Base-by-base conservation (phyloP, 495 filamentous ascomycete species). In the Cetradonia linearis region DNA sequence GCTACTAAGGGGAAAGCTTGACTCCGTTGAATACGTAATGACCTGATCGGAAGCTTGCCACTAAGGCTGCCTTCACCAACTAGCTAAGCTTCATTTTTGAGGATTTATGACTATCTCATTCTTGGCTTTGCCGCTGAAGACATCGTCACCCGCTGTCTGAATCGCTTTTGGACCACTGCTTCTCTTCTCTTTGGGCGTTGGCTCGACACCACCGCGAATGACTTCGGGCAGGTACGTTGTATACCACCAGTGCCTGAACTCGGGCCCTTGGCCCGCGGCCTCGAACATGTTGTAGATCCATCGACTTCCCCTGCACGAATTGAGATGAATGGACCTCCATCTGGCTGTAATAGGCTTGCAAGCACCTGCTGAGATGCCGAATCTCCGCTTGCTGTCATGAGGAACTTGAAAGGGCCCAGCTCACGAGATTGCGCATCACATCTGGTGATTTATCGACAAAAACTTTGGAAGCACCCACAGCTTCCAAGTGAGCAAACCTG, bases 361-460 rank as follows among this genome's bases (percentile, higher is more conserved):
- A 31, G 28, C 11, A 49, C 30, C 11, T 58, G 30, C 18, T 58
- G 56, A 13, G 56, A 49, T n/a, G 42, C n/a, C 20, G 46, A 33
- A 47, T 58, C 56, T 3, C 42, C 42, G 20, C 56, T 36, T 16
- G 56, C 56, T 20, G 56, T 58, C 56, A 49, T 48, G 11, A 49
- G 56, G n/a, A 28, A 58, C 3, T 37, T 14, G 28, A 49, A 54
- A 20, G 31, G 30, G 2, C 50, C 50, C 2, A 54, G 31, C 16
- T 36, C 33, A 33, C 50, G 50, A 36, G 34, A 30, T 34, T 36
- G 50, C 33, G 50, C 30, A 10, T 54, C 50, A 54, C 33, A n/a
- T 54, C 31, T 13, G 50, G 10, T n/a, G 50, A 36, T 20, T 36
- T 54, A 23, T 54, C 33, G 16, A 33, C 50, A 31, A 54, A 3